Conservation (phyloP, 352 stramenopile species). For the Pythium folliculosum region DNA sequence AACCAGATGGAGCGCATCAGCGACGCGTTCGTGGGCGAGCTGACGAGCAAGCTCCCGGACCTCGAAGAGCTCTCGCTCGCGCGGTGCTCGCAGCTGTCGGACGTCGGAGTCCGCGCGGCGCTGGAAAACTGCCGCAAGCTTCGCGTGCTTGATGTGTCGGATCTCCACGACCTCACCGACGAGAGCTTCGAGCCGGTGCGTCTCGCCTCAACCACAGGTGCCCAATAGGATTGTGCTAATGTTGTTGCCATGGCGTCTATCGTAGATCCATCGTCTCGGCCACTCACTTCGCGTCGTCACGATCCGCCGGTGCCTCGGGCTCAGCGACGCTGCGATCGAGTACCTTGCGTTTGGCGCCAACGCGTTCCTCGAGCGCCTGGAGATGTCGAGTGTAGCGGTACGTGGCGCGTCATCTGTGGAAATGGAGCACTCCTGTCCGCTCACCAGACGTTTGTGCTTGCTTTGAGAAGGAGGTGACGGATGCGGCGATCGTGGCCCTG, state of each 20-base stretch:
- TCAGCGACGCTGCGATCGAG: slow-evolving; percentile 61
- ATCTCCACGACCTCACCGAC: slow-evolving; percentile 72
- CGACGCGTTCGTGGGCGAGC: slow-evolving; percentile 51
- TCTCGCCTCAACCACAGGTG: neutral
- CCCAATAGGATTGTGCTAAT: neutral
- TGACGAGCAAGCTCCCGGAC: slow-evolving; percentile 48
- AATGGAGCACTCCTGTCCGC: too few species aligned
- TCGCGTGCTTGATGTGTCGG: slow-evolving; percentile 64
- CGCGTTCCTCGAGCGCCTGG: slow-evolving; percentile 54
- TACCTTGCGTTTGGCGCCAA: slow-evolving; percentile 62
- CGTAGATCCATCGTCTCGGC: slow-evolving; percentile 46
- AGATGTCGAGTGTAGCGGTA: slow-evolving; percentile 82
- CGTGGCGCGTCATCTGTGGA: slow-evolving; percentile 11
- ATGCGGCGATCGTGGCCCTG: slow-evolving; percentile 49
- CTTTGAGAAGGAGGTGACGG: slow-evolving; percentile 49
- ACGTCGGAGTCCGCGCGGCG: slow-evolving; percentile 43
- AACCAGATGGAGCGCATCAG: slow-evolving; percentile 78
- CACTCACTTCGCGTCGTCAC: slow-evolving; percentile 56
- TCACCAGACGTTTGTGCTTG: too few species aligned
- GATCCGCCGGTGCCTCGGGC: slow-evolving; percentile 58
- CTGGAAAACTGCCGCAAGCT: slow-evolving; percentile 62
- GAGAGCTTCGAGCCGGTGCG: slow-evolving; percentile 60
- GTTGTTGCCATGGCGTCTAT: slow-evolving; percentile 2
- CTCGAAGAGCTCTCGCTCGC: slow-evolving; percentile 74
- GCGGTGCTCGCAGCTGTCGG: slow-evolving; percentile 67